phyloP scores from a whole-genome alignment of 768 basidiomycete genomes.

The Strobilomyces dryophilus region DNA sequence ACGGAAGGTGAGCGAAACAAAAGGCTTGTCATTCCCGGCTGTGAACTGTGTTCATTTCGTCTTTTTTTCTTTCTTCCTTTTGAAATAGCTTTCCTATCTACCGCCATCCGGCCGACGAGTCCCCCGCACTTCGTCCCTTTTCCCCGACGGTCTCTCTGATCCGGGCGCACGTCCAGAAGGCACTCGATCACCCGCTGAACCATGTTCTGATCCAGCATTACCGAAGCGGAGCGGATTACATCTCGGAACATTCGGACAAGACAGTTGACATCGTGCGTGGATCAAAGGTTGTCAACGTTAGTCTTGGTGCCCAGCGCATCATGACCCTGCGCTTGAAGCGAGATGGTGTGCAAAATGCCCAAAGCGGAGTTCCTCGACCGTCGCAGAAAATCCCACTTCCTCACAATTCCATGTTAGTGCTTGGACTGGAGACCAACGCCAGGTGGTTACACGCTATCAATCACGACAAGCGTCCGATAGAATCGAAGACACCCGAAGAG shows the following conservation, averaged over 20 bases:
- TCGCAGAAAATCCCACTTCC: conserved; percentile 69
- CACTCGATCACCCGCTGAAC: conserved; percentile 64
- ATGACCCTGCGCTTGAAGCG: conserved; percentile 75
- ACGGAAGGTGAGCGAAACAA: conserved; percentile 41
- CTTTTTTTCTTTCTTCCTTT: not conserved
- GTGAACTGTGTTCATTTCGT: not conserved
- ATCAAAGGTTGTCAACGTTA: conserved; percentile 77
- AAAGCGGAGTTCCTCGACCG: conserved; percentile 30
- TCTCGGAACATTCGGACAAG: conserved; percentile 86
- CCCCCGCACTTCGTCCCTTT: conserved; percentile 63
- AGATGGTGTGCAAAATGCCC: conserved; percentile 30
- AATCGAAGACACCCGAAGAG: conserved; percentile 53
- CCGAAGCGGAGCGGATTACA: conserved; percentile 74
- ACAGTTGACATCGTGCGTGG: conserved; percentile 75
- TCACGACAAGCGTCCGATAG: conserved; percentile 63
- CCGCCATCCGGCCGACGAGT: conserved; percentile 78
- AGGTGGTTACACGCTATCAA: conserved; percentile 76
- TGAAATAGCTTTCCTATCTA: conserved; percentile 65
- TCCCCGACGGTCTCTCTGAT: conserved; percentile 66
- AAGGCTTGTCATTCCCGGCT: conserved; percentile 11
- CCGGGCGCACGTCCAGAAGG: conserved; percentile 56
- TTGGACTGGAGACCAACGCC: conserved; percentile 69
- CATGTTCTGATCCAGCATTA: conserved; percentile 83
- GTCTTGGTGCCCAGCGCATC: conserved; percentile 69
- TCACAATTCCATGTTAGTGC: conserved; percentile 79